phyloP scores from a whole-genome alignment of 177 flowering plant genomes.

The Vitis hybrid region DNA sequence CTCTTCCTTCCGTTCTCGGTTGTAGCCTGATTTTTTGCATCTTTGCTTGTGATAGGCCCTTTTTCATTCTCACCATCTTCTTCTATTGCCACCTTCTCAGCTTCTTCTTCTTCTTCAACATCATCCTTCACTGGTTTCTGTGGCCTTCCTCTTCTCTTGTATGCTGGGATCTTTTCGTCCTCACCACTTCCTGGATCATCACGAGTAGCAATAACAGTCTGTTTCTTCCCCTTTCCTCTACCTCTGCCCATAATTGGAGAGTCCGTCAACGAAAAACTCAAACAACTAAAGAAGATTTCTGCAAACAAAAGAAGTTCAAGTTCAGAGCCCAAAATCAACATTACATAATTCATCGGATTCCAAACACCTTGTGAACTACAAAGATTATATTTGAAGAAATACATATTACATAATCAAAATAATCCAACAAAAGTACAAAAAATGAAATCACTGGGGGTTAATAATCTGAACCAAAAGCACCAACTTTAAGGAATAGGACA shows the following conservation, averaged over 20 bases:
- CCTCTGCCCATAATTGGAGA: conserved; percentile 62
- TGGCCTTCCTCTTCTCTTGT: conserved; percentile 75
- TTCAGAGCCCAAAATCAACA: background rate
- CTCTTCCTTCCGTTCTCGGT: conserved; percentile 58
- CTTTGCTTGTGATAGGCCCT: conserved; percentile 24
- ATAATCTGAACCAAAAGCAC: conserved; percentile 1
- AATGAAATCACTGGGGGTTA: background rate
- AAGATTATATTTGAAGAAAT: background rate
- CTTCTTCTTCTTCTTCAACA: conserved; percentile 47
- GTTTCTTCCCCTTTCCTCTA: conserved; percentile 75
- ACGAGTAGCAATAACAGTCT: conserved; percentile 33
- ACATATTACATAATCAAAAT: background rate
- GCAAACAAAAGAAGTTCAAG: conserved; percentile 17
- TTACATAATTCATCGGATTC: background rate
- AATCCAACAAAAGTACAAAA: background rate
- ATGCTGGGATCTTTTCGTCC: conserved; percentile 54
- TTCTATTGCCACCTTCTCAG: conserved; percentile 28
- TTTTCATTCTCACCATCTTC: conserved; percentile 40
- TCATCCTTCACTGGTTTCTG: conserved; percentile 65
- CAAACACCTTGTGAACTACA: background rate
- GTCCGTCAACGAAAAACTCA: conserved; percentile 14
- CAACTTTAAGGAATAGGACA: conserved; percentile 1
- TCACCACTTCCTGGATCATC: conserved; percentile 65
- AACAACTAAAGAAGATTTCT: conserved; percentile 23
- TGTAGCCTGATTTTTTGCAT: conserved; percentile 26